Conservation (phyloP, 441 rosid species). For the Eruca vesicaria region DNA sequence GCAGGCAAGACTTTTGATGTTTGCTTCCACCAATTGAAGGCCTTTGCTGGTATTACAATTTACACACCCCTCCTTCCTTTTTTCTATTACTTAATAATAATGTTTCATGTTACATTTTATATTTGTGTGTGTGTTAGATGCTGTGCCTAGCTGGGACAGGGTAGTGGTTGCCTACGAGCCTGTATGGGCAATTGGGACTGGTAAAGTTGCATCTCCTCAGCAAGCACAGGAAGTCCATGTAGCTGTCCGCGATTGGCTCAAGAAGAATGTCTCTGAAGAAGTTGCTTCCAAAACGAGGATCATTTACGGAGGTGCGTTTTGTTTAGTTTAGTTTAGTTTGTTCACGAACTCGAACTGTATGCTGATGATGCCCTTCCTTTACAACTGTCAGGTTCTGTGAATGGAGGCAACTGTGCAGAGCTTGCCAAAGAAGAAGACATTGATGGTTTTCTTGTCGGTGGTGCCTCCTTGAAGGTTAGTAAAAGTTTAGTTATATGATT, state of each 20-base stretch:
- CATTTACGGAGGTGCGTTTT: slow-evolving; percentile 83
- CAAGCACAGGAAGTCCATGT: slow-evolving; percentile 97
- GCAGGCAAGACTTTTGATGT: slow-evolving; percentile 93
- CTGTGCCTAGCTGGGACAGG: slow-evolving; percentile 87
- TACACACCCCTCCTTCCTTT: background rate
- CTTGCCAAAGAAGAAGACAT: slow-evolving; percentile 95
- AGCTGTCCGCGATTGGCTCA: slow-evolving; percentile 92
- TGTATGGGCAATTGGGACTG: slow-evolving; percentile 99
- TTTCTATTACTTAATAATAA: background rate
- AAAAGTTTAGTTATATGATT: background rate
- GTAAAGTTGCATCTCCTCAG: slow-evolving; percentile 87
- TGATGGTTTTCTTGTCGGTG: slow-evolving; percentile 98
- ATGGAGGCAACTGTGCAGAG: slow-evolving; percentile 88
- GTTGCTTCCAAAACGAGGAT: slow-evolving; percentile 90
- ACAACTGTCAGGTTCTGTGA: slow-evolving; percentile 70
- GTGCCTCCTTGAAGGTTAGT: slow-evolving; percentile 93
- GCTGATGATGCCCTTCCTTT: background rate
- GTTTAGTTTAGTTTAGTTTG: background rate
- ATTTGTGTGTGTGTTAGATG: slow-evolving; percentile 47
- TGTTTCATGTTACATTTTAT: background rate
- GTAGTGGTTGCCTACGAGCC: slow-evolving; percentile 96
- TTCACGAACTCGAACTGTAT: background rate
- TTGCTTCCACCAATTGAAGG: slow-evolving; percentile 86
- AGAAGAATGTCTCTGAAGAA: slow-evolving; percentile 79
- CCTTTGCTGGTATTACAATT: slow-evolving; percentile 61